phyloP scores from a whole-genome alignment of 2,329 filamentous ascomycete species.

The Diaporthe sp. region DNA sequence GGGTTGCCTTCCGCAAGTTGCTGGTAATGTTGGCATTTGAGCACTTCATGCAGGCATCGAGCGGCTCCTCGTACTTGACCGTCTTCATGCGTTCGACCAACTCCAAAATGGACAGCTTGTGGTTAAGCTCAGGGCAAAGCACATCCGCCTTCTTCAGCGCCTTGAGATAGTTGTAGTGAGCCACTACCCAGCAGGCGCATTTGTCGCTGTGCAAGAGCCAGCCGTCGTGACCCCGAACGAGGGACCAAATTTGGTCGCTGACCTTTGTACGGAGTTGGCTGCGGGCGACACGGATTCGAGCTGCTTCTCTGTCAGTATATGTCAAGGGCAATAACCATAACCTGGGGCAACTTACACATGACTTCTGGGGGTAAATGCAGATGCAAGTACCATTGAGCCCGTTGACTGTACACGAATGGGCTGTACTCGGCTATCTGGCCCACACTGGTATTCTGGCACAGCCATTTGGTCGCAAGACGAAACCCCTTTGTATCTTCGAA shows the following conservation, averaged over 20 bases:
- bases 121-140: slow-evolving; percentile 11
- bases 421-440: slow-evolving; percentile 1
- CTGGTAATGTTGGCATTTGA: neutral
- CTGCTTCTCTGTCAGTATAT: neutral
- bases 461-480: neutral
- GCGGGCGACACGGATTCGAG: neutral
- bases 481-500: neutral
- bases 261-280: neutral
- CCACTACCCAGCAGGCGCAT: slow-evolving; percentile 6
- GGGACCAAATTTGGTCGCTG: neutral
- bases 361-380: neutral
- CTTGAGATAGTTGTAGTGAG: slow-evolving; percentile 17
- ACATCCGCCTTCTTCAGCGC: neutral
- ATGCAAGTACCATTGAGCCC: neutral
- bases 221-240: neutral
- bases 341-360: neutral
- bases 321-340: fast-evolving
- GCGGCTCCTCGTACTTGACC: slow-evolving; percentile 6
- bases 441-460: neutral
- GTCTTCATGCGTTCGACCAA: neutral
- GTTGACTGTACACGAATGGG: neutral
- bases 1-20: neutral
- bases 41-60: neutral
- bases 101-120: neutral
- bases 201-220: neutral